Evolutionary conservation across 108 stramenopile genomes (phyloP), one percentile per base, ranked within the genome.

Genomic region (Schizochytrium sp.): DNA sequence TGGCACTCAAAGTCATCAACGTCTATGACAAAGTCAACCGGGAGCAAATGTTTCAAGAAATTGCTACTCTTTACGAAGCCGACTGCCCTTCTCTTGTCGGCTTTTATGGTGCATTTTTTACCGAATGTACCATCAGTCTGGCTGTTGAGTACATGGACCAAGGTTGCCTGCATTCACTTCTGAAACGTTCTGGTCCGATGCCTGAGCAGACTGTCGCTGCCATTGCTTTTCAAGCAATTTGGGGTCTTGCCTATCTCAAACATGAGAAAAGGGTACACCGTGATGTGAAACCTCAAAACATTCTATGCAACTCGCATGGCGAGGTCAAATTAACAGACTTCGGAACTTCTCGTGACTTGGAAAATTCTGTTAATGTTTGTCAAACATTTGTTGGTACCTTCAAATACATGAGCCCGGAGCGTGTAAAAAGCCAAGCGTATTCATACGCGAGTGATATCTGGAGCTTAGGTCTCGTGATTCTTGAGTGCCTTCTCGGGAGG

Each of bases 311-410:
- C 72, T 92, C 92, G 19, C 28, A 49, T n/a, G 94, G 94, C 0
- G 59, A 91, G 13, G 93, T 94, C 42, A 94, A 94, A 90, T 89
- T 94, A 42, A 76, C 87, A 2, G 90, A 90, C 88, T 90, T 90
- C 46, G 90, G 90, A 40, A 42, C 92, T 7, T 91, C 91, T 4
- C 56, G 88, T 0, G 93, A 94, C 42, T 59, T 94, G 53, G 88
- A 90, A 72, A 93, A 88, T 58, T 91, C 93, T 50, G 89, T 94
- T 50, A 90, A 89, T 17, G 89, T 94, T 89, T 93, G 93, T 50
- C 92, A 93, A 28, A 94, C 94, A 5, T 94, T 94, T 61, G 94
- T 94, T 13, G 94, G 94, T 53, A 94, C 94, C 4, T 94, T 94
- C 91, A 93, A 94, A 89, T 94, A 94, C 92, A 93, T 94, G 93